Base-by-base conservation (phyloP, 345 rosid genomes). In the Linum lewisii region DNA sequence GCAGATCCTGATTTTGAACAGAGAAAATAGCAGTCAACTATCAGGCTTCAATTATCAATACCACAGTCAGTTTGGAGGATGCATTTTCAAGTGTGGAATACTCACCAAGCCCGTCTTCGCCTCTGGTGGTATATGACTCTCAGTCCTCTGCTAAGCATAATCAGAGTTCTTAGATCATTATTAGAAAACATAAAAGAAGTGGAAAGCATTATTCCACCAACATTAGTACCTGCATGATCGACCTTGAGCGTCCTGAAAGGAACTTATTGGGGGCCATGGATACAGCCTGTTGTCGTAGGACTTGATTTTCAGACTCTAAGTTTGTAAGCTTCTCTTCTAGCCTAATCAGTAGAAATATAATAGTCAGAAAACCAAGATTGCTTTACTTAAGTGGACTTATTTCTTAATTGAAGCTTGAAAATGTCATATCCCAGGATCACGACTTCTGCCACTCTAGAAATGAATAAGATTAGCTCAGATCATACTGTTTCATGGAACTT, bases 231-330 rank as follows among this genome's bases (percentile, higher is more conserved):
- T 87, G 95, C 75, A 91, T 50, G 60, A 78, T 84, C 51, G 98
- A 91, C 76, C 96, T 74, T 62, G 95, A 87, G 66, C 98, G 94
- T 50, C 91, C 94, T 25, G 98, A 87, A 61, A 91, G 87, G 77
- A 85, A 85, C 71, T 84, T 87, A 58, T 81, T 91, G n/a, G 98
- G 94, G 65, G 98, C 82, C 84, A 91, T 81, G 25, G 96, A 84
- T 60, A 91, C 87, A 58, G 96, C 96, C 71, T 91, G 98, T 68
- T 91, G 98, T 50, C 96, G 77, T 50, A 91, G 78, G 24, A 91
- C 98, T 86, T 84, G 79, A 66, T 87, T 87, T 76, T 87, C 98
- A 15, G 98, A 91, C 73, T 85, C 96, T 65, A 85, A 64, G 68
- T 91, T 91, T 38, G 66, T 58, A 53, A 87, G 78, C 75, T 85